Evolutionary conservation across 2,329 filamentous ascomycete species (phyloP), one percentile per base, ranked within the genome.

Genomic region (Ascochyta koolunga): DNA sequence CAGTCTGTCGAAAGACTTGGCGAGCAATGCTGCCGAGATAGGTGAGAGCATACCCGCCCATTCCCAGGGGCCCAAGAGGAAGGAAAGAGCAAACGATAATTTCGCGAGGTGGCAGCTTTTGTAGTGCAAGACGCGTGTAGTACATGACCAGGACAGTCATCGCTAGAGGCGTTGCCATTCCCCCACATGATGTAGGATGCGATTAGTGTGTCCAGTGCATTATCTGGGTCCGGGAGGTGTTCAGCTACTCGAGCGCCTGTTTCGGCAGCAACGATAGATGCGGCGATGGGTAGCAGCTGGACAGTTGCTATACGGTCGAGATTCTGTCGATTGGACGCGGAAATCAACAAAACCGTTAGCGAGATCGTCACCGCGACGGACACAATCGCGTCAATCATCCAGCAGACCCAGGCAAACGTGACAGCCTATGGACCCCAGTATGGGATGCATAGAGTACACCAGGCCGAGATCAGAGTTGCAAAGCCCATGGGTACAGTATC

Each of bases 131-230:
- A 10, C 88, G 85, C 54, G 88, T 84, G 66, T 89, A 89, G 72
- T 90, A 91, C 32, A 90, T 81, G 10, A 84, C 84, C 22, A 90
- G 75, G 18, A 89, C 81, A 36, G 82, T 79, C 70, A 86, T 81
- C 1, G 86, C 83, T 44, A 90, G 73, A 0, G 82, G 83, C 2
- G 80, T 79, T 4, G 86, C 85, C 52, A 85, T 83, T 0, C 87
- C 87, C 87, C 86, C 86, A 90, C 60, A 90, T 82, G 15, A 89
- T 76, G 66, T 90, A 91, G 3, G 81, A 86, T 15, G 78, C 78
- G n/a, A 89, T 75, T 19, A 90, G 65, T 0, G 88, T 90, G 32
- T 80, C 82, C 18, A 88, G 69, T 4, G 84, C 84, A 59, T 86
- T 80, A 16, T 79, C 70, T 1, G 75, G 73, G 58, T 86, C 76